Conservation (phyloP, 768 basidiomycete genomes). For the Inosperma sp. region DNA sequence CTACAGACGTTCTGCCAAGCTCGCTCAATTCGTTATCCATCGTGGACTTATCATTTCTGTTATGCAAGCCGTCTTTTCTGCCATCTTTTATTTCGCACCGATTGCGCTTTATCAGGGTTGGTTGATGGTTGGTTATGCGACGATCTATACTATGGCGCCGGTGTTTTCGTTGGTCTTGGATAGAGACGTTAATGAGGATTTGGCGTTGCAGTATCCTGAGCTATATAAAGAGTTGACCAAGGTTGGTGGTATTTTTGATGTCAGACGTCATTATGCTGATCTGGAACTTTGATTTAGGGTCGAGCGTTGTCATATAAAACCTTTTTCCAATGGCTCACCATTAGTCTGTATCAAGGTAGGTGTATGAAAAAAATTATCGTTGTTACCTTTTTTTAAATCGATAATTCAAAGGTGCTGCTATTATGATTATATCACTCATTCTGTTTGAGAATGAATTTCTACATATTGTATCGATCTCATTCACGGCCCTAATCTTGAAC, state of each 20-base stretch:
- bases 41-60: slow-evolving; percentile 94
- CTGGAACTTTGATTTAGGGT: slow-evolving; percentile 49
- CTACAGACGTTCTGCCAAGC: slow-evolving; percentile 94
- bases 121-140: slow-evolving; percentile 96
- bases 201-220: slow-evolving; percentile 94
- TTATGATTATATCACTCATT: slow-evolving; percentile 96
- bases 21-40: slow-evolving; percentile 98
- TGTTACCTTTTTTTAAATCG: neutral
- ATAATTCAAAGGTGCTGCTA: slow-evolving; percentile 74
- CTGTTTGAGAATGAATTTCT: slow-evolving; percentile 97
- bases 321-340: slow-evolving; percentile 97
- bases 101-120: slow-evolving; percentile 98
- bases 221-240: slow-evolving; percentile 97
- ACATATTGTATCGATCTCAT: slow-evolving; percentile 98
- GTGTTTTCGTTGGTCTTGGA: slow-evolving; percentile 97
- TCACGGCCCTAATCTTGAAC: slow-evolving; percentile 91
- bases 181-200: slow-evolving; percentile 90
- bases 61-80: slow-evolving; percentile 95
- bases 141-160: slow-evolving; percentile 96
- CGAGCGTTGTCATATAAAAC: slow-evolving; percentile 95
- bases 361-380: neutral
- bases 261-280: neutral
- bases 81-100: slow-evolving; percentile 91
- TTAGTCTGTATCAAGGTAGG: slow-evolving; percentile 93
- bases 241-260: slow-evolving; percentile 41